phyloP scores from a whole-genome alignment of 192 early-diverging fungal genomes.

The Backusella morwellensis region DNA sequence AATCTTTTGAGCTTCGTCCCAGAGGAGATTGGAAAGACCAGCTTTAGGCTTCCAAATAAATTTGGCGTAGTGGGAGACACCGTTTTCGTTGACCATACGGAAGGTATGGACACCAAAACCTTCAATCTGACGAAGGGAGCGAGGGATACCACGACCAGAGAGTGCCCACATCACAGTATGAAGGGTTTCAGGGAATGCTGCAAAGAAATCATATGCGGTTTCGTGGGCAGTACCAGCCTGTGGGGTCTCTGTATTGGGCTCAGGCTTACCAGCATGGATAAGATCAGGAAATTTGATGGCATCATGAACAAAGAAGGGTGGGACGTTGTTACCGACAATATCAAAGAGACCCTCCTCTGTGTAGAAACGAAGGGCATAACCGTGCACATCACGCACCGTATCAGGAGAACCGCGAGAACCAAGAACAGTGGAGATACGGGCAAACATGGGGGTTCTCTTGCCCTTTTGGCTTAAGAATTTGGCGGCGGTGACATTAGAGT shows the following conservation, averaged over 20 bases:
- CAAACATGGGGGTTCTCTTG: slow-evolving; percentile 45
- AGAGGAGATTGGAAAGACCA: slow-evolving; percentile 29
- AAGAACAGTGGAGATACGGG: slow-evolving; percentile 45
- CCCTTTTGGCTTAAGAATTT: slow-evolving; percentile 26
- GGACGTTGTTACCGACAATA: slow-evolving; percentile 38
- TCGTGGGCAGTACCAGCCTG: slow-evolving; percentile 44
- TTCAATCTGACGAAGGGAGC: slow-evolving; percentile 36
- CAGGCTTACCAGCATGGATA: slow-evolving; percentile 42
- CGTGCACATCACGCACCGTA: slow-evolving; percentile 41
- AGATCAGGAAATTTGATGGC: slow-evolving; percentile 41
- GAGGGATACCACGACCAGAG: slow-evolving; percentile 44
- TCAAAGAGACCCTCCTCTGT: slow-evolving; percentile 35
- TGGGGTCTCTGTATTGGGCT: slow-evolving; percentile 45
- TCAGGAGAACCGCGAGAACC: slow-evolving; percentile 43
- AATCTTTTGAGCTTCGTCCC: slow-evolving; percentile 44
- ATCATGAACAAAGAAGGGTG: slow-evolving; percentile 49
- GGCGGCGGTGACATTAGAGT: slow-evolving; percentile 38
- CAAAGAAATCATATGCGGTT: slow-evolving; percentile 43
- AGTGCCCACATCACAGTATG: slow-evolving; percentile 42
- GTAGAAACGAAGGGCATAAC: slow-evolving; percentile 29
- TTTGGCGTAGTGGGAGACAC: slow-evolving; percentile 39
- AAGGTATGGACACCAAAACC: slow-evolving; percentile 51
- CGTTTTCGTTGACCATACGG: slow-evolving; percentile 40
- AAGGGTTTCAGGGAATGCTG: slow-evolving; percentile 34
- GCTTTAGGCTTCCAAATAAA: slow-evolving; percentile 43